Base-by-base conservation (phyloP, 345 rosid genomes). In the Moricandia arvensis region DNA sequence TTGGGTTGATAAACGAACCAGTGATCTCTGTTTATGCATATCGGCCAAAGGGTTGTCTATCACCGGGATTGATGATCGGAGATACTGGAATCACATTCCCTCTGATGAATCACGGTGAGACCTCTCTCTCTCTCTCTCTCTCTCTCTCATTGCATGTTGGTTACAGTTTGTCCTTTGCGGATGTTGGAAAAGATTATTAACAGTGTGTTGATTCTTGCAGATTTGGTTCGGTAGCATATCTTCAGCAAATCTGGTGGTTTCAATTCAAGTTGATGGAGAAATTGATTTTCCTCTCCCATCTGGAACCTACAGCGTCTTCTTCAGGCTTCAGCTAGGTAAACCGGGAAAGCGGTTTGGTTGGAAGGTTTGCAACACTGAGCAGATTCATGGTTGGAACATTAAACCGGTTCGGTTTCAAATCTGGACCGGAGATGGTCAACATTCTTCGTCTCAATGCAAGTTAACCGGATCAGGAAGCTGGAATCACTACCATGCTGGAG, bases 221-320 rank as follows among this genome's bases (percentile, higher is more conserved):
- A 69, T 96, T 96, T 70, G 16, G 71, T 8, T 84, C 89, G 15
- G 87, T 93, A 30, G 97, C 98, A 43, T 96, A 91, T 75, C 88
- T 96, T 64, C 97, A 90, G 78, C 99, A 93, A 82, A 93, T 83
- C 67, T 96, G 99, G 99, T 95, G 99, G 99, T 86, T 92, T 41
- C 90, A n/a, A n/a, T n/a, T n/a, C n/a, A 95, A 82, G 93, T 89
- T 1, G 90, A 84, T 8, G 98, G 99, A 7, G 91, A 91, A 75
- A 80, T 96, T 15, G 96, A 96, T 71, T 96, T 96, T 66, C 95
- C 97, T 1, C 89, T 93, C 61, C 99, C 98, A 3, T 76, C 86
- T 0, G 99, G 99, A 21, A 84, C 82, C 33, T 93, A 96, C 54
- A 89, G 98, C 73, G 75, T 93, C 17, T 93, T 82, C 83, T 91